Percentiles rank a stretch among this genome's conserved stretches.
Conservation (phyloP, 257 asterid species). For the Lavandula angustifolia region DNA sequence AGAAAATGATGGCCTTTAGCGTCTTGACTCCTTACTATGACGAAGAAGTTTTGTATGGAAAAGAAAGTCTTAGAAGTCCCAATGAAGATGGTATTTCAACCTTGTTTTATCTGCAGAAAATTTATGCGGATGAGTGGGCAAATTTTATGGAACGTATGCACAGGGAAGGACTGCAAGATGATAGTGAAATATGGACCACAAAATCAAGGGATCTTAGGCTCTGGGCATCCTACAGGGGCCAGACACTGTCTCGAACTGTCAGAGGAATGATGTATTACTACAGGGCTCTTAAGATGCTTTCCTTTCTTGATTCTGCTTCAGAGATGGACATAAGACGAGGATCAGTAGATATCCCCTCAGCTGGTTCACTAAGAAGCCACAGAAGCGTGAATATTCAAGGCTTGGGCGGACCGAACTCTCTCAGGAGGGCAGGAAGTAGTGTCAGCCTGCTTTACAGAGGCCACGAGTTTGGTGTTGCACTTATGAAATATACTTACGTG, state of each 20-base stretch:
- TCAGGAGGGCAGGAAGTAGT: slow-evolving; percentile 70
- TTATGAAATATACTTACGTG: slow-evolving; percentile 85
- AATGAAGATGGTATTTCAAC: slow-evolving; percentile 89
- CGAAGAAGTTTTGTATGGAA: slow-evolving; percentile 86
- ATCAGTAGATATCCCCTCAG: slow-evolving; percentile 54
- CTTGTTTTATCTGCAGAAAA: slow-evolving; percentile 81
- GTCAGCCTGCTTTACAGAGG: slow-evolving; percentile 76
- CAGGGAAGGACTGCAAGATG: slow-evolving; percentile 72
- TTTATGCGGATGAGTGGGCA: slow-evolving; percentile 85
- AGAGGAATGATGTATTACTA: slow-evolving; percentile 98
- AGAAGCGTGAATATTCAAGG: slow-evolving; percentile 38
- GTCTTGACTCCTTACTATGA: slow-evolving; percentile 96
- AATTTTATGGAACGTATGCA: slow-evolving; percentile 87
- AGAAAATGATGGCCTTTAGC: slow-evolving; percentile 94
- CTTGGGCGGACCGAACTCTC: slow-evolving; percentile 38
- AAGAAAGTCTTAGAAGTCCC: slow-evolving; percentile 72
- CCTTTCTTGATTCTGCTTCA: slow-evolving; percentile 85
- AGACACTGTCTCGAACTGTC: slow-evolving; percentile 87
- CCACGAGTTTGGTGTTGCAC: slow-evolving; percentile 70
- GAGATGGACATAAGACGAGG: slow-evolving; percentile 87
- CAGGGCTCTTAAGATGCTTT: slow-evolving; percentile 90
- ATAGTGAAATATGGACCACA: slow-evolving; percentile 62
- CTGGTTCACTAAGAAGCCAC: slow-evolving; percentile 45
- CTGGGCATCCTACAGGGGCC: slow-evolving; percentile 99
- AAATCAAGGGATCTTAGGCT: slow-evolving; percentile 75